phyloP scores from a whole-genome alignment of 495 filamentous ascomycete species.

The Arthonia radiata region DNA sequence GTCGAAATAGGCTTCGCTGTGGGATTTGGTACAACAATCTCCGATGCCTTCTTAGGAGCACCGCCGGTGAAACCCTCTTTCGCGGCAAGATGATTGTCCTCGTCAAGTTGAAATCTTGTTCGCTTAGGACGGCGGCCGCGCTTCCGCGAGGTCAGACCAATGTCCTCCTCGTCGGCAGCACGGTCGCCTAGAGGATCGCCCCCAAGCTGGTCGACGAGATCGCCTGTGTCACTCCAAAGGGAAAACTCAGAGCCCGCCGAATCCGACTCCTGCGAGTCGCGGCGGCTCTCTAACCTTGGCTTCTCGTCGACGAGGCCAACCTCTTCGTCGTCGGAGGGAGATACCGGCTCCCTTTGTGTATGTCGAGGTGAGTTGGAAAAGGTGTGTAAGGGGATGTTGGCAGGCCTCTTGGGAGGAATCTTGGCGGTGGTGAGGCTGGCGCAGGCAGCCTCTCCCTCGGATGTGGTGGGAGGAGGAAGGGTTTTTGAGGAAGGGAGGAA shows the following conservation, averaged over 20 bases:
- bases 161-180: slow-evolving; percentile 60
- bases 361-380: slow-evolving; percentile 19
- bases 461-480: too few species aligned
- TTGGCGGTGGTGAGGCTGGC: slow-evolving; percentile 28
- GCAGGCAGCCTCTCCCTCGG: too few species aligned
- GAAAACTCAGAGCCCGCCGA: slow-evolving; percentile 51
- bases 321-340: slow-evolving; percentile 13
- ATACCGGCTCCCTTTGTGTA: slow-evolving; percentile 9
- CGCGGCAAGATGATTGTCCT: slow-evolving; percentile 9
- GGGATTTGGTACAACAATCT: slow-evolving; percentile 57
- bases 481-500: too few species aligned
- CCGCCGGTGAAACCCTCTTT: slow-evolving; percentile 18
- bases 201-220: slow-evolving; percentile 77
- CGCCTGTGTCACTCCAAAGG: slow-evolving; percentile 75
- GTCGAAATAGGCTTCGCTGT: slow-evolving; percentile 32
- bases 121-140: slow-evolving; percentile 19
- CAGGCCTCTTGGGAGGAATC: slow-evolving; percentile 28
- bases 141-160: slow-evolving; percentile 23
- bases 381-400: slow-evolving; percentile 32
- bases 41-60: slow-evolving; percentile 40
- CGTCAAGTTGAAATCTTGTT: slow-evolving; percentile 22
- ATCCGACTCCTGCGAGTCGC: slow-evolving; percentile 19
- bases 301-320: slow-evolving; percentile 23
- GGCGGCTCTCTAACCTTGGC: slow-evolving; percentile 23
- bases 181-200: too few species aligned